A percentile compares a stretch with the other conserved stretches of the same genome.
Conservation (phyloP, 768 basidiomycete species). For the Clitopilus passeckerianus region DNA sequence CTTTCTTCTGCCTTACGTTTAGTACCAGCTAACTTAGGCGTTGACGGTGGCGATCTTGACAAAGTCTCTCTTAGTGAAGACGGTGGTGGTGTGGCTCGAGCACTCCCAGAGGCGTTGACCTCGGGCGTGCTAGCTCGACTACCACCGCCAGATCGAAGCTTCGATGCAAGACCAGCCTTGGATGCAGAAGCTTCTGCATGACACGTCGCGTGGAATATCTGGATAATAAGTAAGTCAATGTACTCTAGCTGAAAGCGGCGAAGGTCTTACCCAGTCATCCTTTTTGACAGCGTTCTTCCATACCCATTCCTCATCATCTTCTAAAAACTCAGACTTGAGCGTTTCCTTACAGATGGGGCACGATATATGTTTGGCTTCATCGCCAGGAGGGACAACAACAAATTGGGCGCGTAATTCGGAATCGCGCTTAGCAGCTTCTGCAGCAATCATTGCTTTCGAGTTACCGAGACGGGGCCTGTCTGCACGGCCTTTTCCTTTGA, state of each 20-base stretch:
- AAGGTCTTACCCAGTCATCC: conserved; percentile 70
- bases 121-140: conserved; percentile 83
- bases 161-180: conserved; percentile 60
- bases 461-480: conserved; percentile 45
- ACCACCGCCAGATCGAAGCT: conserved; percentile 50
- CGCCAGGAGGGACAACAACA: conserved; percentile 87
- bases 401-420: conserved; percentile 70
- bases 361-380: conserved; percentile 76
- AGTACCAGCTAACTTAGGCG: conserved; percentile 47
- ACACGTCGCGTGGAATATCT: conserved; percentile 96
- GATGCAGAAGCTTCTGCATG: conserved; percentile 75
- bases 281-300: conserved; percentile 89
- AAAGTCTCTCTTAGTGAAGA: conserved; percentile 25
- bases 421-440: conserved; percentile 67
- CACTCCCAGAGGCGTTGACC: conserved; percentile 21
- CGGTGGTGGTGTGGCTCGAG: conserved; percentile 33
- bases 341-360: conserved; percentile 97
- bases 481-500: conserved; percentile 67
- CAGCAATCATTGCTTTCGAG: conserved; percentile 55
- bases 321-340: conserved; percentile 86
- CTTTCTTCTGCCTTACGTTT: conserved; percentile 75
- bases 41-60: conserved; percentile 41
- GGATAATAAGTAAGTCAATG: conserved; percentile 4
- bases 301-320: conserved; percentile 98
- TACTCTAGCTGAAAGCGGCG: not conserved